Conservation (phyloP, 345 rosid genomes). For the Euphorbia tirucalli region DNA sequence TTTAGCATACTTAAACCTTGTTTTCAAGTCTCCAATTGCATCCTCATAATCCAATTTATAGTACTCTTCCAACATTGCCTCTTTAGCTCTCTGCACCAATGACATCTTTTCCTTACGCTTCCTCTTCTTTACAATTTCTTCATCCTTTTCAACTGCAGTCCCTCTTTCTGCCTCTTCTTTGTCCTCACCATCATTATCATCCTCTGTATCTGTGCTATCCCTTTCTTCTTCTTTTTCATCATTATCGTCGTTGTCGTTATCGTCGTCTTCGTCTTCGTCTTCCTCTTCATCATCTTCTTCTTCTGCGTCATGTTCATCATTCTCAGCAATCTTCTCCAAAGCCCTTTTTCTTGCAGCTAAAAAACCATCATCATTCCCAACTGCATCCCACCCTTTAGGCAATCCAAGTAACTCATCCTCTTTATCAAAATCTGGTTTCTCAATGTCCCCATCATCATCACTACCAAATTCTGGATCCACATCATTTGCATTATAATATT, state of each 20-base stretch:
- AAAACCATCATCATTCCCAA: constrained; percentile 55
- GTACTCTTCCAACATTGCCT: constrained; percentile 81
- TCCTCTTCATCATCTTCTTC: constrained; percentile 8
- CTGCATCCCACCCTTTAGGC: constrained; percentile 64
- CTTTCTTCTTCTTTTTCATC: constrained; percentile 18
- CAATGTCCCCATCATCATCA: constrained; percentile 44
- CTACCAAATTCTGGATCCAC: constrained; percentile 40
- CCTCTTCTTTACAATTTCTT: constrained; percentile 52
- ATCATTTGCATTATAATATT: constrained; percentile 68
- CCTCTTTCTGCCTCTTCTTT: constrained; percentile 13
- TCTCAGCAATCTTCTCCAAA: constrained; percentile 39
- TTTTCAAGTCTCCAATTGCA: constrained; percentile 78
- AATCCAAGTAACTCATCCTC: constrained; percentile 89
- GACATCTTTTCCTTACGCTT: constrained; percentile 73
- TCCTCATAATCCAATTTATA: constrained; percentile 92
- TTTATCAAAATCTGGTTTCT: constrained; percentile 79
- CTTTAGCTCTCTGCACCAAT: constrained; percentile 56
- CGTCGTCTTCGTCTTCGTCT: constrained; percentile 9
- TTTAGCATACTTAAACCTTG: constrained; percentile 85
- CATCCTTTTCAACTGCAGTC: constrained; percentile 24
- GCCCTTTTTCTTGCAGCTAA: constrained; percentile 56
- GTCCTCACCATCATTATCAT: constrained; percentile 13
- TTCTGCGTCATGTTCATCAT: constrained; percentile 15
- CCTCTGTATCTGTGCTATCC: constrained; percentile 18
- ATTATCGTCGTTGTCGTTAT: constrained; percentile 8